A percentile compares a stretch with the other conserved stretches of the same genome.
Evolutionary conservation across 169 alveolate species (phyloP).

Genomic region (Eimeria tenella): DNA sequence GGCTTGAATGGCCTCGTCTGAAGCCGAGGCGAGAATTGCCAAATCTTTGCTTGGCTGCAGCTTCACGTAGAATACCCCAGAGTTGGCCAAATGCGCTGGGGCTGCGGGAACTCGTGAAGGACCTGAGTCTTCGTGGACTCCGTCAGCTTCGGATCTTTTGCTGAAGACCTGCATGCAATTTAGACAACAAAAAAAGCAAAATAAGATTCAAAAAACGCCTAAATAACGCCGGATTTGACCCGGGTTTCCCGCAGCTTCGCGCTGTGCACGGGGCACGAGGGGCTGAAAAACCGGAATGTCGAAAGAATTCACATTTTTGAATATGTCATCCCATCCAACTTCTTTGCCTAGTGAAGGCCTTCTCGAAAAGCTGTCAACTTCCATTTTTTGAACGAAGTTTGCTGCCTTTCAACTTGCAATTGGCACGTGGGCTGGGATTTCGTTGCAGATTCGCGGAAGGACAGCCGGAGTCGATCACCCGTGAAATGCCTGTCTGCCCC

Average conservation of each 20-base stretch:
- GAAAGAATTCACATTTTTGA: constrained; percentile 16
- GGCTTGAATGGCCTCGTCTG: constrained; percentile 75
- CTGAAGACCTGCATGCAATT: constrained; percentile 3
- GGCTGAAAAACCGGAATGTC: too few relatives aligned
- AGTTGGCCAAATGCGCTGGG: background rate
- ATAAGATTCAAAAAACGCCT: background rate
- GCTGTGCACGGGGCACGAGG: too few relatives aligned
- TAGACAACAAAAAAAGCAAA: background rate
- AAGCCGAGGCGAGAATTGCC: constrained; percentile 45
- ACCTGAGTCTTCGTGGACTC: background rate
- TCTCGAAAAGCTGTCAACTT: constrained; percentile 2
- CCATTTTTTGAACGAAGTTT: background rate
- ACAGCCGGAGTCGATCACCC: too few relatives aligned
- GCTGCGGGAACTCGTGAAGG: background rate
- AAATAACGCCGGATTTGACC: too few relatives aligned
- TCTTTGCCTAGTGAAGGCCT: constrained; percentile 25
- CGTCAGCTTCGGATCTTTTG: constrained; percentile 16
- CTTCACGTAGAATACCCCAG: constrained; percentile 60
- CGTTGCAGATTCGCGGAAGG: too few relatives aligned
- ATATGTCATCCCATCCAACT: constrained; percentile 77
- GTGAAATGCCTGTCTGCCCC: too few relatives aligned
- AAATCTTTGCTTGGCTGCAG: constrained; percentile 77
- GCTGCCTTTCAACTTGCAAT: background rate
- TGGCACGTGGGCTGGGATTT: too few relatives aligned
- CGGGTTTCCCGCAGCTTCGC: too few relatives aligned